Base-by-base conservation (phyloP, 106 monocot species). In the Dendrobium chrysotoxum region DNA sequence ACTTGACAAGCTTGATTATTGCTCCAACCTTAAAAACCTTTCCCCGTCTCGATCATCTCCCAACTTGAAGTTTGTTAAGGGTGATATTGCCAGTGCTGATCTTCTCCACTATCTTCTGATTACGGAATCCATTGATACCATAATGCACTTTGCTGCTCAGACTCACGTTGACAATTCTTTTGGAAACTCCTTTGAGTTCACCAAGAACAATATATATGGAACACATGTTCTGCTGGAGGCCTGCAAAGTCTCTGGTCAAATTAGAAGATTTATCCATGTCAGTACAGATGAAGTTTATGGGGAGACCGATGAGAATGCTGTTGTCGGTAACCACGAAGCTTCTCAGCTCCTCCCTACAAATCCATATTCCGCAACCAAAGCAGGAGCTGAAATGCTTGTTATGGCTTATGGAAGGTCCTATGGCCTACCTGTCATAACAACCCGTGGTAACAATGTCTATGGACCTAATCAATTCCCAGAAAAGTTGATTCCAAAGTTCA, bases 211-310 rank as follows among this genome's bases (percentile, higher is more conserved):
- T 25, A 84, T 84, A 8, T 84, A 84, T 55, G 84, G 84, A 10
- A 84, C 84, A 13, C 84, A 84, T 70, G 84, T 84, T 38, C 84
- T 84, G 40, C 84, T 84, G 18, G 84, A 84, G 75, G 84, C 84
- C 39, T 84, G 84, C 80, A 84, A 80, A 65, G 84, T 84, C 67
- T 77, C 84, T 30, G 84, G 84, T 7, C 84, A 84, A 26, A 80
- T 84, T 28, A 75, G 77, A 40, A 84, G 84, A 44, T 84, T 84
- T 45, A 84, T 84, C 65, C 84, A 84, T 71, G 84, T 84, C 39
- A 84, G 84, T n/a, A 84, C 84, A 9, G 84, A 84, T 21, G 84
- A 84, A 80, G 84, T 84, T 40, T 84, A 84, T 54, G 84, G 84
- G 4, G 84, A 84, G 70, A 84, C 84, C 8, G 84, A 84, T 40